Evolutionary conservation across 495 filamentous ascomycete species (phyloP).

Genomic region (Penicillium nucicola): DNA sequence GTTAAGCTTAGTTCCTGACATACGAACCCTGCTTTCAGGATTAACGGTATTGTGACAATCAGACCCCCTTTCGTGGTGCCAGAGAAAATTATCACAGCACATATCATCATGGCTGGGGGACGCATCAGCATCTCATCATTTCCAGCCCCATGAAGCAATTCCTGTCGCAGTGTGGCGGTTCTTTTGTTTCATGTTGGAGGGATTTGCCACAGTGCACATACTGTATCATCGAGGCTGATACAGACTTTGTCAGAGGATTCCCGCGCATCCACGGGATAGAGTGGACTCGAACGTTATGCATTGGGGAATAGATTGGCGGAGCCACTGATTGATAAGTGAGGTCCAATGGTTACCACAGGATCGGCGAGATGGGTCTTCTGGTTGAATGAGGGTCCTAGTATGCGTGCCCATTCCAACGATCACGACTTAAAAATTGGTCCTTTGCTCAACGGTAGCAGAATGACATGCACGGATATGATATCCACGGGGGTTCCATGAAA

Average conservation of each 20-base stretch:
- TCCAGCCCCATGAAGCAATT: not conserved
- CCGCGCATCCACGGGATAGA: slow-evolving; percentile 3
- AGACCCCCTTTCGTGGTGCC: not conserved
- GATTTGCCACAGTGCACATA: not conserved
- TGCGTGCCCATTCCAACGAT: not conserved
- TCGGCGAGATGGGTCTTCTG: slow-evolving; percentile 13
- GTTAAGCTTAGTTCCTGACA: not conserved
- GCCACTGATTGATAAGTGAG: slow-evolving; percentile 23
- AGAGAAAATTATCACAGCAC: not conserved
- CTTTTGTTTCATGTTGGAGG: not conserved
- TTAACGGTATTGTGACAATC: not conserved
- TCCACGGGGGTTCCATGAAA: no score
- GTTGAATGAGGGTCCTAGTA: not conserved
- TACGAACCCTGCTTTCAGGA: not conserved
- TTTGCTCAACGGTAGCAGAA: no score
- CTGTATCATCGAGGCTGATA: slow-evolving; percentile 11
- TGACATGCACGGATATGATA: no score
- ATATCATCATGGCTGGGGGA: no score
- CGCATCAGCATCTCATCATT: not conserved
- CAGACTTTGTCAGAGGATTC: slow-evolving; percentile 13
- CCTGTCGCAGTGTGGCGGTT: not conserved
- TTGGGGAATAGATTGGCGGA: slow-evolving; percentile 6
- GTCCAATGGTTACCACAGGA: slow-evolving; percentile 8
- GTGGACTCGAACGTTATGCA: slow-evolving; percentile 6
- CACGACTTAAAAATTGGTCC: not conserved